phyloP scores from a whole-genome alignment of 1,139 yeast genomes.

The Candida gigantensis region DNA sequence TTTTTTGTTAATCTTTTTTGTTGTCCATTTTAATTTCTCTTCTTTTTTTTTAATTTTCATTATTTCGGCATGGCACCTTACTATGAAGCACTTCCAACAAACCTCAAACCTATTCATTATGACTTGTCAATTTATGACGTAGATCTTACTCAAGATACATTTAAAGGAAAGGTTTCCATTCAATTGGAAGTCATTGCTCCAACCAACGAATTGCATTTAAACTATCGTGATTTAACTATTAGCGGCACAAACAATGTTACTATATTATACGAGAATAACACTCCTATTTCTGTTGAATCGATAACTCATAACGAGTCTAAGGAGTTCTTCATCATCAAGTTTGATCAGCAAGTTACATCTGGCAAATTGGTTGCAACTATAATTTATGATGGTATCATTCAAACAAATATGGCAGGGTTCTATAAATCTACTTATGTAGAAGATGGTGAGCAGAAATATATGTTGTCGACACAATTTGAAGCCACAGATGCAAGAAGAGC shows the following conservation, averaged over 20 bases:
- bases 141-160: constrained; percentile 33
- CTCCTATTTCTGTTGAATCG: constrained; percentile 19
- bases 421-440: constrained; percentile 72
- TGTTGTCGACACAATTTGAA: constrained; percentile 84
- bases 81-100: constrained; percentile 47
- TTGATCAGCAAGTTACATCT: constrained; percentile 17
- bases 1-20: no score
- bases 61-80: constrained; percentile 25
- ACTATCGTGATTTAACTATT: constrained; percentile 39
- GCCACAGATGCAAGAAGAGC: constrained; percentile 86
- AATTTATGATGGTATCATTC: constrained; percentile 49
- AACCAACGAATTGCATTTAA: constrained; percentile 43
- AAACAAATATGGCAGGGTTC: constrained; percentile 72
- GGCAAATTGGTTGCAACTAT: constrained; percentile 30
- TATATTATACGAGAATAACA: no score
- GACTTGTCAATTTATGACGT: constrained; percentile 39
- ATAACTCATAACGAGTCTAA: constrained; percentile 19
- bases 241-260: no score
- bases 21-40: no score
- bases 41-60: no score
- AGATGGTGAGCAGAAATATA: constrained; percentile 59
- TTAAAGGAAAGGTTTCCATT: constrained; percentile 43
- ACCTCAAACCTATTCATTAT: constrained; percentile 46
- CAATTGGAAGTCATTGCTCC: constrained; percentile 31
- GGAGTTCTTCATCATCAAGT: constrained; percentile 23